Percentiles rank a stretch among this genome's conserved stretches.
Evolutionary conservation across 495 filamentous ascomycete genomes (phyloP).

Genomic region (Immersiella caudata): DNA sequence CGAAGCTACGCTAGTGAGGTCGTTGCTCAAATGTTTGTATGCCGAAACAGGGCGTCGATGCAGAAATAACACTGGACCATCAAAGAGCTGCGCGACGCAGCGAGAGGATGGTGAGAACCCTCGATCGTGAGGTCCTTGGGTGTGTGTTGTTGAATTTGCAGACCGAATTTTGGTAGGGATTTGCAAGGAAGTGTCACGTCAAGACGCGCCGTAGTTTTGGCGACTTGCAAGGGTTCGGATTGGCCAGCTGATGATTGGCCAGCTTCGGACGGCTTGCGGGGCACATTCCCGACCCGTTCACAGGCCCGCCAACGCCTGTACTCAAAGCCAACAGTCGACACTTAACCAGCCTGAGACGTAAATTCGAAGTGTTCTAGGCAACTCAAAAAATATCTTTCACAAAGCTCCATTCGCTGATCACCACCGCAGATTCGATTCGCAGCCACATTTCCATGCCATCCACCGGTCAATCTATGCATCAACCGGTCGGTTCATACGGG

Average conservation of each 20-base stretch:
- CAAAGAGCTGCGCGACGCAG: not conserved
- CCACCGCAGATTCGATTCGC: not conserved
- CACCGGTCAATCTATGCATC: not conserved
- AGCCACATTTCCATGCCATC: slow-evolving; percentile 3
- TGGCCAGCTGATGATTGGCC: slow-evolving; percentile 1
- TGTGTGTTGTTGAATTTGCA: not conserved
- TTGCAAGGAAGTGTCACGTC: slow-evolving; percentile 10
- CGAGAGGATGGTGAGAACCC: not conserved
- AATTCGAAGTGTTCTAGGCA: not conserved
- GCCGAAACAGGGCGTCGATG: not conserved
- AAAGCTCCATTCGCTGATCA: not conserved
- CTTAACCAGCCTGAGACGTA: not conserved
- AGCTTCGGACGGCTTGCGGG: not conserved
- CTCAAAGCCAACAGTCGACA: not conserved
- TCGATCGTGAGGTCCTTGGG: not conserved
- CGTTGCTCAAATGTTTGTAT: not conserved
- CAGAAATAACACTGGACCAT: not conserved
- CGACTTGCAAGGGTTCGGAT: not conserved
- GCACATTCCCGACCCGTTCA: not conserved
- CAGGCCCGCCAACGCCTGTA: not conserved
- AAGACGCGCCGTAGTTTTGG: slow-evolving; percentile 1
- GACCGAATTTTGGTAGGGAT: not conserved
- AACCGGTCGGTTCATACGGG: not conserved
- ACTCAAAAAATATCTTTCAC: slow-evolving; percentile 1
- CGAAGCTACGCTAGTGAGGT: not conserved